Conservation (phyloP, 1,284 basidiomycete species). For the Agroathelia rolfsii region DNA sequence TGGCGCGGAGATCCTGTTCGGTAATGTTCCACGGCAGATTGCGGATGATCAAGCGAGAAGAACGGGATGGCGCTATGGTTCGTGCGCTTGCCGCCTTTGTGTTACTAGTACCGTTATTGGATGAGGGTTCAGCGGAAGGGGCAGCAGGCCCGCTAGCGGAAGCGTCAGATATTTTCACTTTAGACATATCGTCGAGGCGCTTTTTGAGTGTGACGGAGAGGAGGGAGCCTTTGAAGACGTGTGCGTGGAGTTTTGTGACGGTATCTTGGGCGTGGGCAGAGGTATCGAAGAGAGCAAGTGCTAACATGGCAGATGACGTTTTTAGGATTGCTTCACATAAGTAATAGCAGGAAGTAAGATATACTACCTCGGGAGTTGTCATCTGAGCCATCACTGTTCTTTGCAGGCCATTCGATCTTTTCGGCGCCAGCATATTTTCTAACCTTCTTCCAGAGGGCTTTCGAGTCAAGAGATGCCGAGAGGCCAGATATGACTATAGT, state of each 20-base stretch:
- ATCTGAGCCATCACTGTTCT: slow-evolving; percentile 30
- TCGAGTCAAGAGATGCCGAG: slow-evolving; percentile 59
- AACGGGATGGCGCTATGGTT: slow-evolving; percentile 44
- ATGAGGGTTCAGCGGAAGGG: slow-evolving; percentile 20
- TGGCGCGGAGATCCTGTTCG: slow-evolving; percentile 77
- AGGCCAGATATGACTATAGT: slow-evolving; percentile 76
- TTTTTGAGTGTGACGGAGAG: slow-evolving; percentile 90
- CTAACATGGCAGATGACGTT: slow-evolving; percentile 28
- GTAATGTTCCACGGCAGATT: slow-evolving; percentile 82
- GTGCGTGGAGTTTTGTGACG: slow-evolving; percentile 81
- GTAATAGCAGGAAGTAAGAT: slow-evolving; percentile 4
- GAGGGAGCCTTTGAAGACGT: slow-evolving; percentile 85
- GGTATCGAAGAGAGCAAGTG: slow-evolving; percentile 70
- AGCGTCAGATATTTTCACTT: slow-evolving; percentile 22
- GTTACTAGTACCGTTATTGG: too few species aligned
- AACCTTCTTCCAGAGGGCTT: slow-evolving; percentile 82
- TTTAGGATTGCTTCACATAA: slow-evolving; percentile 13
- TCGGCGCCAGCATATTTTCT: slow-evolving; percentile 69
- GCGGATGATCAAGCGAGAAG: slow-evolving; percentile 83
- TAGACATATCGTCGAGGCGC: slow-evolving; percentile 62
- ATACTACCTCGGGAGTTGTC: slow-evolving; percentile 31
- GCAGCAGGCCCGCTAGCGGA: slow-evolving; percentile 9
- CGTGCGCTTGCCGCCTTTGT: slow-evolving; percentile 22
- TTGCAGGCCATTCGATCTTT: slow-evolving; percentile 61
- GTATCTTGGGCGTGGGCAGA: slow-evolving; percentile 67